Conservation (phyloP, 1,284 basidiomycete species). For the Athelia psychrophila region DNA sequence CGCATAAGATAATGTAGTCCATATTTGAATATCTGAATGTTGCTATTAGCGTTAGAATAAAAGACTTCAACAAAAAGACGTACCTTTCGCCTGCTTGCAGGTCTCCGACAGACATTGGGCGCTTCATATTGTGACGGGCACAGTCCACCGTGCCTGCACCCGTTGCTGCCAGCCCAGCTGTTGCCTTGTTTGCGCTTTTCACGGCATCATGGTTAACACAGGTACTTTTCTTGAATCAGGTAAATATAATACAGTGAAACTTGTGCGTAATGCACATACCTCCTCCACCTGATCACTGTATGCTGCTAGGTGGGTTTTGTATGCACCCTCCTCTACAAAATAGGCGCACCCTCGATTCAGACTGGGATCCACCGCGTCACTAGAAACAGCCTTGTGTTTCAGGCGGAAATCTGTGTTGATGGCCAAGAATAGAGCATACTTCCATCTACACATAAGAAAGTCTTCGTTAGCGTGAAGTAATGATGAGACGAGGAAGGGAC, state of each 20-base stretch:
- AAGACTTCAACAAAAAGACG: too few relatives aligned
- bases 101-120: constrained; percentile 14
- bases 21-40: constrained; percentile 27
- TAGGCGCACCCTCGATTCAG: constrained; percentile 14
- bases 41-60: not conserved
- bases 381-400: constrained; percentile 4
- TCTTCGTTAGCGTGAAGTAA: not conserved
- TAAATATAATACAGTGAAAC: not conserved
- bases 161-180: constrained; percentile 5
- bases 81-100: constrained; percentile 17
- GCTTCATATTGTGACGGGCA: constrained; percentile 9
- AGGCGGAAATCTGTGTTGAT: not conserved
- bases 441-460: not conserved
- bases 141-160: constrained; percentile 15
- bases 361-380: constrained; percentile 5
- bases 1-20: constrained; percentile 26
- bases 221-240: constrained; percentile 5
- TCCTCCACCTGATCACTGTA: constrained; percentile 1
- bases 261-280: not conserved
- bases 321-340: constrained; percentile 15
- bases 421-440: not conserved
- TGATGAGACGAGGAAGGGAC: too few relatives aligned
- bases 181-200: constrained; percentile 11
- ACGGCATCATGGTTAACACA: constrained; percentile 13
- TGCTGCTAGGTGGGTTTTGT: constrained; percentile 6